phyloP scores from a whole-genome alignment of 345 rosid genomes.

The Salix caprea region DNA sequence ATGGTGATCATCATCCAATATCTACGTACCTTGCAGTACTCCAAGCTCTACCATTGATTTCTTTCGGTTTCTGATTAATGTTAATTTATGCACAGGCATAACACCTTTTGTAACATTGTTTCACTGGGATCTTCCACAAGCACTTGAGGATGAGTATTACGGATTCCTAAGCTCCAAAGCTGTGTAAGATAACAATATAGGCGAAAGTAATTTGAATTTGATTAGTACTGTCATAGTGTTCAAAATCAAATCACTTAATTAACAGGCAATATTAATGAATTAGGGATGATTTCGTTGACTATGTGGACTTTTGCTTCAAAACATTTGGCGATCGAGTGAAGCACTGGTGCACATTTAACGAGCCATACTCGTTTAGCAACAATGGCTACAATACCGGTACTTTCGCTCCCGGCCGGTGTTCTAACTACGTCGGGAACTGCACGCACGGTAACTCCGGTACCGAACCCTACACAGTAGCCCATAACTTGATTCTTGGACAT shows the following conservation, averaged over 20 bases:
- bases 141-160: constrained; percentile 52
- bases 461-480: constrained; percentile 37
- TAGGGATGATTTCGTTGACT: constrained; percentile 26
- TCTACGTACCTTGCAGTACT: not conserved
- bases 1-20: constrained; percentile 12
- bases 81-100: constrained; percentile 29
- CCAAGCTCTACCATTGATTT: not conserved
- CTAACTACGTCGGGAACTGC: constrained; percentile 35
- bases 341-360: constrained; percentile 33
- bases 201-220: not conserved
- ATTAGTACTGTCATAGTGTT: too few species aligned
- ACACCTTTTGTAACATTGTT: constrained; percentile 50
- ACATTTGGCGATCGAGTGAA: constrained; percentile 35
- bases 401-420: constrained; percentile 51
- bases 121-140: constrained; percentile 63
- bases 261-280: not conserved
- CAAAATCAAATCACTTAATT: too few species aligned
- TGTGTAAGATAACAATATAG: constrained; percentile 31
- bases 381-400: constrained; percentile 25
- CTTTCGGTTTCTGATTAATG: not conserved
- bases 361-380: constrained; percentile 10
- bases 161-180: constrained; percentile 47
- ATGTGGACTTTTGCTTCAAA: constrained; percentile 32
- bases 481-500: constrained; percentile 40
- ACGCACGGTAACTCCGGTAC: constrained; percentile 34